A percentile compares a stretch with the other conserved stretches of the same genome.
Conservation (phyloP, 768 basidiomycete genomes). For the Kwoniella sp. region DNA sequence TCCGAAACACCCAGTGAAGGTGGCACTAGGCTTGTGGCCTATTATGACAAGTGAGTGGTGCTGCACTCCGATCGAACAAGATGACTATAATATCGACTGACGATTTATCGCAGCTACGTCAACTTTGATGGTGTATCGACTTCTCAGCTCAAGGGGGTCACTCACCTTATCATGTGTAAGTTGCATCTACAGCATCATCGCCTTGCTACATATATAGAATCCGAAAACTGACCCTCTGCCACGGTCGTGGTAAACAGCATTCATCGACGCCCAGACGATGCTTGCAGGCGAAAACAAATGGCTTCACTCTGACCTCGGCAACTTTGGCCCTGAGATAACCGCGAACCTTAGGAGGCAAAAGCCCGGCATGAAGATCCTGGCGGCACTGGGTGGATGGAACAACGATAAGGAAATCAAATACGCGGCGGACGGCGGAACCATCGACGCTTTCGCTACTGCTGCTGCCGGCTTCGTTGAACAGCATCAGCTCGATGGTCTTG, state of each 20-base stretch:
- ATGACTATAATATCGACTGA: background rate
- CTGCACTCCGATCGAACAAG: no score
- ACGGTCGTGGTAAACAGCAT: conserved; percentile 1
- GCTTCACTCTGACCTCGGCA: conserved; percentile 21
- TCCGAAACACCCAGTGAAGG: background rate
- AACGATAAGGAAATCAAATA: conserved; percentile 20
- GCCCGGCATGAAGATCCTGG: conserved; percentile 33
- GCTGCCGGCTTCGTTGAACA: conserved; percentile 15
- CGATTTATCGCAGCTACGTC: conserved; percentile 11
- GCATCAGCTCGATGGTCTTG: conserved; percentile 20
- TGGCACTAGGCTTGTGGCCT: conserved; percentile 25
- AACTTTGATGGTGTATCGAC: conserved; percentile 11
- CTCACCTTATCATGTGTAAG: conserved; percentile 35
- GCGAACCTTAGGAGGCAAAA: conserved; percentile 5
- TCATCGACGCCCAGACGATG: conserved; percentile 7
- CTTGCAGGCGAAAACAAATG: background rate
- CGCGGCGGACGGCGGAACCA: conserved; percentile 2
- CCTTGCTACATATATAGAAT: no score
- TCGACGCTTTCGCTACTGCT: conserved; percentile 15
- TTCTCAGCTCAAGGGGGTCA: conserved; percentile 29
- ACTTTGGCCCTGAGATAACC: conserved; percentile 11
- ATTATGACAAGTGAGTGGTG: conserved; percentile 30
- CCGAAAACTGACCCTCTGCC: background rate
- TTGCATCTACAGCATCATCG: background rate
- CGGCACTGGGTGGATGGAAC: conserved; percentile 37